Evolutionary conservation across 441 rosid species (phyloP).

Genomic region (Pelargonium australe): DNA sequence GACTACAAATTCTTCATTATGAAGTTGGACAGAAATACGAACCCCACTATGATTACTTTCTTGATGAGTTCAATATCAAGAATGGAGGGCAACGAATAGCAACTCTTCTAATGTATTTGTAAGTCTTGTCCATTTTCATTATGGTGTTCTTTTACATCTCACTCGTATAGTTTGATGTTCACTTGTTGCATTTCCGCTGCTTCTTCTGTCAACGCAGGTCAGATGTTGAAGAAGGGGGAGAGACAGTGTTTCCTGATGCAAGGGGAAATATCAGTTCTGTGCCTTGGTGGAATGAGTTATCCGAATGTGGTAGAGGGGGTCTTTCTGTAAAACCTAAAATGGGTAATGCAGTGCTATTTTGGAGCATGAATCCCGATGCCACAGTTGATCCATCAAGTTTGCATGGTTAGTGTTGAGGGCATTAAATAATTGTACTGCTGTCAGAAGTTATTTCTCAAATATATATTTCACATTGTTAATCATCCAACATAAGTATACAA

Average conservation of each 20-base stretch:
- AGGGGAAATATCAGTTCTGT: slow-evolving; percentile 61
- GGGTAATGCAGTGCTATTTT: slow-evolving; percentile 90
- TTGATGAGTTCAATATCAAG: slow-evolving; percentile 66
- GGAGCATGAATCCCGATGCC: slow-evolving; percentile 92
- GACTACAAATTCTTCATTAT: slow-evolving; percentile 82
- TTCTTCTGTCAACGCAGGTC: slow-evolving; percentile 44
- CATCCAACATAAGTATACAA: slow-evolving; percentile 28
- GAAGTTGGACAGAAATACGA: slow-evolving; percentile 86
- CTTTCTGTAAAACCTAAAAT: slow-evolving; percentile 81
- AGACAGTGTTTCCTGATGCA: slow-evolving; percentile 84
- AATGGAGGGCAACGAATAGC: slow-evolving; percentile 95
- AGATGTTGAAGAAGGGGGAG: slow-evolving; percentile 99
- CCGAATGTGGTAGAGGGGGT: slow-evolving; percentile 73
- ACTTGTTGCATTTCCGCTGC: slow-evolving; percentile 8
- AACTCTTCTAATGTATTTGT: slow-evolving; percentile 93
- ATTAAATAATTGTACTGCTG: background rate
- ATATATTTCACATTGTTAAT: too few species aligned
- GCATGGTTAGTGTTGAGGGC: slow-evolving; percentile 50
- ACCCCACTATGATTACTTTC: slow-evolving; percentile 86
- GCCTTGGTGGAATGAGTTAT: slow-evolving; percentile 83
- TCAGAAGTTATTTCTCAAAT: background rate
- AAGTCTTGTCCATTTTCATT: slow-evolving; percentile 23
- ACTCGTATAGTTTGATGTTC: background rate
- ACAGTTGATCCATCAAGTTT: slow-evolving; percentile 72
- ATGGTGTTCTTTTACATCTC: background rate